Conservation (phyloP, 2,329 filamentous ascomycete species). For the Cladosporium sp. region DNA sequence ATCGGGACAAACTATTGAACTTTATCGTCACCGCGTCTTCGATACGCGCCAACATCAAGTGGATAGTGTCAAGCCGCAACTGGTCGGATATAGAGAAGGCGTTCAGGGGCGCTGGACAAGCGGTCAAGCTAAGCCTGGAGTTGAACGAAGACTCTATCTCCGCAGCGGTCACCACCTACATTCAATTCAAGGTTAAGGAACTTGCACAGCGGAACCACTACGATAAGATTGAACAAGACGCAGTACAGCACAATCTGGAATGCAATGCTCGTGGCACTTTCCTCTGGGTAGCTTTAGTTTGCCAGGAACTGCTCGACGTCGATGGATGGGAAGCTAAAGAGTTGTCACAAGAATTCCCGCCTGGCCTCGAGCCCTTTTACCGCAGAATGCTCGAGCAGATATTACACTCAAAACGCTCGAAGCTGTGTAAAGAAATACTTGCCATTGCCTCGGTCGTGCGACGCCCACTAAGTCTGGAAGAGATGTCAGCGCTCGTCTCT, state of each 20-base stretch:
- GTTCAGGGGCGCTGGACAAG: constrained; percentile 20
- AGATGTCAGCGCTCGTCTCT: neutral
- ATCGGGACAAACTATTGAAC: constrained; percentile 31
- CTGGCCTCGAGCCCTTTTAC: constrained; percentile 37
- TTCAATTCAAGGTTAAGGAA: constrained; percentile 31
- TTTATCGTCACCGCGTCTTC: constrained; percentile 26
- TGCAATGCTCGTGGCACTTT: constrained; percentile 39
- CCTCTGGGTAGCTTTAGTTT: constrained; percentile 44
- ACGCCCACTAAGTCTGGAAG: constrained; percentile 28
- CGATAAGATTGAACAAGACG: constrained; percentile 12
- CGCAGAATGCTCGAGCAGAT: constrained; percentile 37
- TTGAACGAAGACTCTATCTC: constrained; percentile 34
- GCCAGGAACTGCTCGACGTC: constrained; percentile 27
- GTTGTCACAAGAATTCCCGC: constrained; percentile 29
- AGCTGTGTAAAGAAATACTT: constrained; percentile 35
- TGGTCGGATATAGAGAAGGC: constrained; percentile 33
- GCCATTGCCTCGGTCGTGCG: constrained; percentile 22
- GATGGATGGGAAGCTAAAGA: constrained; percentile 14
- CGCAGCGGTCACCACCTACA: constrained; percentile 36
- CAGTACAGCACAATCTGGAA: constrained; percentile 23
- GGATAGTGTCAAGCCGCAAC: constrained; percentile 46
- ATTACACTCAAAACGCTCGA: constrained; percentile 22
- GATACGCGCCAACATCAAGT: constrained; percentile 32
- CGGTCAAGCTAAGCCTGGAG: constrained; percentile 19
- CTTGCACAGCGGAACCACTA: constrained; percentile 26